Evolutionary conservation across 192 early-diverging fungal genomes (phyloP).

Genomic region (Backusella parvicylindrica): DNA sequence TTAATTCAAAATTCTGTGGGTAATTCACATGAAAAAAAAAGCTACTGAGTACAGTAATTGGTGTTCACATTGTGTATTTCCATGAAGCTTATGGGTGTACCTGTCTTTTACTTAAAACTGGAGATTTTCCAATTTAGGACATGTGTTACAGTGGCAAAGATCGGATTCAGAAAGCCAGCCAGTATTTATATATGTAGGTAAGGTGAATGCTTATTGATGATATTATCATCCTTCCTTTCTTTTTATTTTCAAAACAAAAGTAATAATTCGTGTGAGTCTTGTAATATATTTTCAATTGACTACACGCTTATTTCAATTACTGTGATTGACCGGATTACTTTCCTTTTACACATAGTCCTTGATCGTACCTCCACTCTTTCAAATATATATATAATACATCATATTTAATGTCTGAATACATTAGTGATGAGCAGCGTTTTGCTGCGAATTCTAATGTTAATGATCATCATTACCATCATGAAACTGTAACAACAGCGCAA

Average conservation of each 20-base stretch:
- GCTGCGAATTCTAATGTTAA: background rate
- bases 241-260: background rate
- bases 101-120: background rate
- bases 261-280: background rate
- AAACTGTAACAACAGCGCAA: background rate
- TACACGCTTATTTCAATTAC: background rate
- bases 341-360: background rate
- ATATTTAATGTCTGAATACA: constrained; percentile 13
- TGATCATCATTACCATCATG: constrained; percentile 17
- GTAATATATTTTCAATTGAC: background rate
- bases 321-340: background rate
- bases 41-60: background rate
- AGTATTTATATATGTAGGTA: background rate
- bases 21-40: constrained; percentile 8
- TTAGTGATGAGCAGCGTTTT: constrained; percentile 4
- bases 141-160: background rate
- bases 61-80: constrained; percentile 9
- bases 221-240: background rate
- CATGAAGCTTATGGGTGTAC: background rate
- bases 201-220: background rate
- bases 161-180: background rate
- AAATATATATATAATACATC: background rate
- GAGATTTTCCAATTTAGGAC: background rate
- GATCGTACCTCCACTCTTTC: constrained; percentile 14
- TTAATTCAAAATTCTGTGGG: constrained; percentile 1